Base-by-base conservation (phyloP, 2,329 filamentous ascomycete species). In the Aureobasidium sp. region DNA sequence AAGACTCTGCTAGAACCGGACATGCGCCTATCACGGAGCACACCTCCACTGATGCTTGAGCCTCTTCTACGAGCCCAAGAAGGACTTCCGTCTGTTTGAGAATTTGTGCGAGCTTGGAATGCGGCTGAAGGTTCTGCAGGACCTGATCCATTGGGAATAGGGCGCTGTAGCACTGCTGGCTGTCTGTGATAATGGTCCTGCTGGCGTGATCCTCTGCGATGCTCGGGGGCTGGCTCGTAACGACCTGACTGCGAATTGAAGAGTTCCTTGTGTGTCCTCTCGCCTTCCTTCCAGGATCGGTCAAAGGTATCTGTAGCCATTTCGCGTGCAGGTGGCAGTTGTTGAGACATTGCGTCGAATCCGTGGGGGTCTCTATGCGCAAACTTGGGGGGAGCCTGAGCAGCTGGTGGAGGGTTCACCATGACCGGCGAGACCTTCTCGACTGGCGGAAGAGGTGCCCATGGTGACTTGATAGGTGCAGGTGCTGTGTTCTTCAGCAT, bases 181-280 rank as follows among this genome's bases (percentile, higher is more conserved):
- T 91, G 85, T 44, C 86, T 81, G 54, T 80, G 77, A 56, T 80
- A 77, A 52, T 75, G 70, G 50, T 93, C 87, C 53, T 82, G 79
- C 48, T 86, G 81, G 58, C 80, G 73, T 25, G 85, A 82, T 16
- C 80, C 81, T 59, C 88, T 82, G 32, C 90, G 84, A 57, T 72
- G 75, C 53, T 95, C 89, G 49, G 79, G 75, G 3, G 90, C 91
- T 14, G 90, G 90, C 66, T 97, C 91, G 61, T 95, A 95, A 47
- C 89, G 85, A 16, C 91, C 91, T 51, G 89, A 95, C 53, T 94
- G 86, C n/a, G 91, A 95, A 66, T 97, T 96, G 72, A 84, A 97
- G 0, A 97, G 75, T 67, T 97, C 90, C 54, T 87, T 78, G 57
- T 81, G 83, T 10, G 78, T 75, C 53, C 79, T 75, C 4, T 83